These are phyloP conservation scores for Sugiyamaella grinbergsii DNA, from an alignment of 1,139 yeast species.

Conservation along the genomic window DNA sequence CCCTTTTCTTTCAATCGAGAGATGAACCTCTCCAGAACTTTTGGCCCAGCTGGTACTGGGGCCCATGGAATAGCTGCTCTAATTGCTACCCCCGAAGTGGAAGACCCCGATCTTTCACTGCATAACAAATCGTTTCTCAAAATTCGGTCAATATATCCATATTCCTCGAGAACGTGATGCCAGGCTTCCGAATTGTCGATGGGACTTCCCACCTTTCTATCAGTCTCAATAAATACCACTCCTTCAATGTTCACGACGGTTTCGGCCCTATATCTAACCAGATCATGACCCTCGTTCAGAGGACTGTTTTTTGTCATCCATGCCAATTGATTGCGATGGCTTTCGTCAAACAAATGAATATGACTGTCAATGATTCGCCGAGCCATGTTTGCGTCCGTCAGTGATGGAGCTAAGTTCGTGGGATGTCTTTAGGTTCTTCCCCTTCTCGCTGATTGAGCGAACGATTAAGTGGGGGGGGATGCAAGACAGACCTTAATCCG, in stretches of 20 bases:
- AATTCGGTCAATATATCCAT: constrained; percentile 34
- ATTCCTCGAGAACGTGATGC: constrained; percentile 38
- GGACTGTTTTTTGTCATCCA: constrained; percentile 41
- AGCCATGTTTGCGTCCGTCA: not conserved
- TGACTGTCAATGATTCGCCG: constrained; percentile 40
- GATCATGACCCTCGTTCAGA: constrained; percentile 31
- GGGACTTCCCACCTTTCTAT: constrained; percentile 31
- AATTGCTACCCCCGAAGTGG: constrained; percentile 20
- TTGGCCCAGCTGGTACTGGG: constrained; percentile 23
- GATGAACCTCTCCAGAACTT: constrained; percentile 28
- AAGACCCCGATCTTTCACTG: not conserved
- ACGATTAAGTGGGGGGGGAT: not conserved
- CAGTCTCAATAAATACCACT: constrained; percentile 41
- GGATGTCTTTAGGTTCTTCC: not conserved
- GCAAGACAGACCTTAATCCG: no score
- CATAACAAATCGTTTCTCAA: constrained; percentile 6
- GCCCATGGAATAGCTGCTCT: constrained; percentile 26
- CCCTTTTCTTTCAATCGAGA: constrained; percentile 20
- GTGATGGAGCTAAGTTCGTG: not conserved
- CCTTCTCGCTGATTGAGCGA: no score
- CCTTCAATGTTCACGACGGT: constrained; percentile 29
- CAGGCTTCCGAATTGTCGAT: constrained; percentile 27
- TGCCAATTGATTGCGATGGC: constrained; percentile 34
- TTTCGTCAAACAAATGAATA: constrained; percentile 40
- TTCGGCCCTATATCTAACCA: constrained; percentile 34